Base-by-base conservation (phyloP, 2,329 filamentous ascomycete species). In the Thelonectria discophora region DNA sequence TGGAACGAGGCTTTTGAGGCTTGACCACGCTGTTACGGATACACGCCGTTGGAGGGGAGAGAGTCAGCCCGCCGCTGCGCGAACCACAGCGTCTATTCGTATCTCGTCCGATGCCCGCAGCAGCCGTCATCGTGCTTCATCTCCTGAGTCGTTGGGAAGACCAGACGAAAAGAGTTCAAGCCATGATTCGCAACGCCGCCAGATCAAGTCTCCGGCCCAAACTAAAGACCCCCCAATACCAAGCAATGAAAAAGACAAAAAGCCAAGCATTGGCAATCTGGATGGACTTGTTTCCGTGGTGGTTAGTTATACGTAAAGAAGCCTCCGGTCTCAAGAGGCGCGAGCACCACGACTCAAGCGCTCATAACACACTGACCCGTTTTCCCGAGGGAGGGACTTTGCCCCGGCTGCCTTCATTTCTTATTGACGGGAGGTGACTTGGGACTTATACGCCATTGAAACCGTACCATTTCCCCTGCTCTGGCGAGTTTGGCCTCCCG, bases 81-180 rank as follows among this genome's bases (percentile, higher is more conserved):
- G 52, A 60, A 60, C 58, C 52, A 60, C 58, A 55, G 57, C 51
- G 40, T 55, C 43, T 49, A 59, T 53, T 49, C 48, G 43, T 51
- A 39, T 46, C 27, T 39, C 10, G 21, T 24, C 21, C 6, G 3
- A 6, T 17, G 17, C 17, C n/a, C 15, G 9, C 39, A 30, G 27
- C 27, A 30, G 27, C 27, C 27, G 27, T 30, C 5, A 30, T 30
- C 27, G 27, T 10, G 5, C 9, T 30, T 9, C 21, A 24, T 30
- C 34, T 37, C 34, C 15, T 15, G 34, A 37, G 34, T 34, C 32
- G 32, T 34, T 34, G 13, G 11, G 3, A 34, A 13, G 13, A 32
- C 6, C 6, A 32, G 40, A 20, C 5, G 20, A 43, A 45, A 21
- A 20, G 11, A 20, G 11, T 21, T 20, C 42, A 45, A 45, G 42